These are phyloP conservation scores for Candida pseudocylindracea DNA, from an alignment of 1,139 yeast species.

Conservation along the genomic window DNA sequence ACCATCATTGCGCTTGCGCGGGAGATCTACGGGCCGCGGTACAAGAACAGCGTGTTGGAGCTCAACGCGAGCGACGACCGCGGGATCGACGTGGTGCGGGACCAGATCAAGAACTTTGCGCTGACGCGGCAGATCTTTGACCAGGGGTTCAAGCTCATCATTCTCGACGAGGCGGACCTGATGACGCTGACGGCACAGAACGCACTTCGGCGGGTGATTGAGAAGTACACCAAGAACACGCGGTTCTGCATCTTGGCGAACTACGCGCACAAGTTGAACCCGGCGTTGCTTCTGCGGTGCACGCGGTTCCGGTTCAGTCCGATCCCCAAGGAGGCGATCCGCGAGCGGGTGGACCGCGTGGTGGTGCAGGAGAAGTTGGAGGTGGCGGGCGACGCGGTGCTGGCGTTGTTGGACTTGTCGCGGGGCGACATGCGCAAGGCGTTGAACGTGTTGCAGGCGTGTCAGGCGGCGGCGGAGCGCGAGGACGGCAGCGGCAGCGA, in stretches of 20 bases:
- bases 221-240: conserved; percentile 84
- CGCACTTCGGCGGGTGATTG: conserved; percentile 79
- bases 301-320: conserved; percentile 91
- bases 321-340: conserved; percentile 41
- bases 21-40: conserved; percentile 76
- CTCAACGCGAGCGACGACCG: conserved; percentile 75
- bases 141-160: conserved; percentile 66
- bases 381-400: conserved; percentile 34
- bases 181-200: conserved; percentile 97
- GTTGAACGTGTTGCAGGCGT: conserved; percentile 82
- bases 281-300: conserved; percentile 86
- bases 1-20: conserved; percentile 79
- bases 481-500: conserved; percentile 7
- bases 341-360: conserved; percentile 43
- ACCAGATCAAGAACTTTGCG: conserved; percentile 69
- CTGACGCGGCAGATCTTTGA: conserved; percentile 80
- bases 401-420: conserved; percentile 45
- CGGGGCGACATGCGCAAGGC: conserved; percentile 96
- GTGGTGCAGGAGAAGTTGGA: conserved; percentile 41
- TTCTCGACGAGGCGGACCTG: conserved; percentile 95
- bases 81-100: conserved; percentile 72
- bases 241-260: conserved; percentile 93
- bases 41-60: conserved; percentile 77
- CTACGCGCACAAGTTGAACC: conserved; percentile 86
- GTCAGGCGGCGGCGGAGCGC: conserved; percentile 49